Conservation (phyloP, 768 basidiomycete genomes). For the Boletus rex-veris region DNA sequence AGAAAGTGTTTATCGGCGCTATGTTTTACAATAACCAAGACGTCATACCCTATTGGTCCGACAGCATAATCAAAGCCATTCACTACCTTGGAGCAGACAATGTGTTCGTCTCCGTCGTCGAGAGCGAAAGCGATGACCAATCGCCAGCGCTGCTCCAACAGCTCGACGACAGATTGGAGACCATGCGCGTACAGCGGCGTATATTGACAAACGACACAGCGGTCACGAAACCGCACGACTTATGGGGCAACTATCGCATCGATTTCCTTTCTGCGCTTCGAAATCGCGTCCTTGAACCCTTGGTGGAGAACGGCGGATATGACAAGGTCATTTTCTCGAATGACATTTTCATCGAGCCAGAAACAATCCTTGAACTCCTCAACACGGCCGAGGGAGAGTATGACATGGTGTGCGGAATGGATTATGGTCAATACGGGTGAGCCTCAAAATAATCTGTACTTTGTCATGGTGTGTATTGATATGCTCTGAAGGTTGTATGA, state of each 20-base stretch:
- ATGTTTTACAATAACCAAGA: conserved; percentile 39
- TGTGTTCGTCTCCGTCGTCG: conserved; percentile 41
- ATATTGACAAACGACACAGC: conserved; percentile 11
- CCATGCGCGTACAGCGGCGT: conserved; percentile 10
- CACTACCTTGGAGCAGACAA: conserved; percentile 41
- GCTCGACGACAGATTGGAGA: conserved; percentile 6
- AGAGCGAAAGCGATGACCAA: conserved; percentile 31
- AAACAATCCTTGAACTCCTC: conserved; percentile 39
- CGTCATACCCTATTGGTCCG: conserved; percentile 39
- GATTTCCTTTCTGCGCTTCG: conserved; percentile 26
- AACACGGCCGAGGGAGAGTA: conserved; percentile 37
- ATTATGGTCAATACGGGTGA: conserved; percentile 35
- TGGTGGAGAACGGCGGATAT: conserved; percentile 34
- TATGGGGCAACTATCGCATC: neutral
- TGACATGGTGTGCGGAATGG: conserved; percentile 44
- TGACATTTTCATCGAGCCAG: conserved; percentile 40
- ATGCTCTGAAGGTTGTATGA: conserved; percentile 17
- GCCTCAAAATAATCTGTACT: conserved; percentile 11
- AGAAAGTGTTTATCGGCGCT: conserved; percentile 23
- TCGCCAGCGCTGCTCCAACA: conserved; percentile 10
- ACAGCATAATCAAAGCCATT: conserved; percentile 33
- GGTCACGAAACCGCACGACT: conserved; percentile 6
- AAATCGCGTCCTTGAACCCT: conserved; percentile 41
- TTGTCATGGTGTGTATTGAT: neutral
- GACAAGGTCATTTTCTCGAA: conserved; percentile 42